Evolutionary conservation across 495 filamentous ascomycete species (phyloP).

Genomic region (Entonaema liquescens): DNA sequence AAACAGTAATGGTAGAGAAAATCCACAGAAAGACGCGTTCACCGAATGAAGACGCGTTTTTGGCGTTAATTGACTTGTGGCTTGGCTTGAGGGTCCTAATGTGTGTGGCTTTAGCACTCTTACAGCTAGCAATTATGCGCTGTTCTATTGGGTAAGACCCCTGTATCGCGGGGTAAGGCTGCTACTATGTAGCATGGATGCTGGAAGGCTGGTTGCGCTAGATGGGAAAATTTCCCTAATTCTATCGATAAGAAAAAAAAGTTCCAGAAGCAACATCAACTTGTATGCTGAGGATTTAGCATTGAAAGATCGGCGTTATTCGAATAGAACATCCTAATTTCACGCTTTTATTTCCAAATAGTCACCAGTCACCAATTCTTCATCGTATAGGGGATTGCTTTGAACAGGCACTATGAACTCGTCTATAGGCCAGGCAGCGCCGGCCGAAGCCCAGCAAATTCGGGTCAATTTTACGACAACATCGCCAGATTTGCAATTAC

Average conservation of each 20-base stretch:
- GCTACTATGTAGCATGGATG: not conserved
- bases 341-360: not conserved
- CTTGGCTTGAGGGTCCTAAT: not conserved
- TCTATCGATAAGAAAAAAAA: slow-evolving; percentile 41
- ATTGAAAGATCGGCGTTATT: not conserved
- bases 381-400: not conserved
- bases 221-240: slow-evolving; percentile 9
- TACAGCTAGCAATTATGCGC: not conserved
- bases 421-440: slow-evolving; percentile 36
- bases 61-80: slow-evolving; percentile 46
- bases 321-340: not conserved
- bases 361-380: not conserved
- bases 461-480: slow-evolving; percentile 67
- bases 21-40: slow-evolving; percentile 39
- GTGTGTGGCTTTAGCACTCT: slow-evolving; percentile 9
- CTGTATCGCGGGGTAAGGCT: slow-evolving; percentile 40
- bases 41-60: slow-evolving; percentile 40
- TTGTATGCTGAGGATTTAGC: not conserved
- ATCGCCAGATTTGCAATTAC: slow-evolving; percentile 64
- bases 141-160: slow-evolving; percentile 19
- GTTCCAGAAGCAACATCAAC: slow-evolving; percentile 9
- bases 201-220: slow-evolving; percentile 2
- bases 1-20: slow-evolving; percentile 2
- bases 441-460: slow-evolving; percentile 51
- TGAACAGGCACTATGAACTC: slow-evolving; percentile 30